Base-by-base conservation (phyloP, 768 basidiomycete genomes). In the Lentinula boryana region DNA sequence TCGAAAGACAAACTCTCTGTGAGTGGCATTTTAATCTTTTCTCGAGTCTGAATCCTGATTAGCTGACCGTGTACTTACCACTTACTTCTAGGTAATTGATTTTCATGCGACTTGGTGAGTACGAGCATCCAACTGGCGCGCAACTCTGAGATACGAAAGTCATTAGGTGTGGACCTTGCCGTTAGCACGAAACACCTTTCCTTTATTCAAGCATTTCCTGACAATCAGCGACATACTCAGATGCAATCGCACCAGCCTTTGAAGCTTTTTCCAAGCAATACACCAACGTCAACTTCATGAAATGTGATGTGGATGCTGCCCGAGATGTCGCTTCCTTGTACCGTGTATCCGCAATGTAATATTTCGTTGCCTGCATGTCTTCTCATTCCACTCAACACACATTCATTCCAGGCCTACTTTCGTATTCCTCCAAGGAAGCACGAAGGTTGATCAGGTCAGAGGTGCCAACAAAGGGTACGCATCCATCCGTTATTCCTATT, bases 121-220 rank as follows among this genome's bases (percentile, higher is more conserved):
- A n/a, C 38, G 4, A 61, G 50, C 35, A 8, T 36, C 33, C 18
- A 50, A 33, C 32, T 38, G 36, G 23, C n/a, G 48, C 43, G 6
- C 10, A 16, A 43, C 27, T 63, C 54, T 13, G 31, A 51, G 48
- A 50, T 38, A 35, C 16, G 10, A 57, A 41, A 58, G 6, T 53
- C 60, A 15, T 49, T 41, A 92, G 91, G 92, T 93, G 91, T 79
- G 86, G 88, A 1, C 92, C 92, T 38, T 94, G 91, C 69, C 89
- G 91, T 71, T 79, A 56, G 55, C 13, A 27, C n/a, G 5, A 40
- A 27, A 8, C 5, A 10, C 12, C 10, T 18, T 40, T 13, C 13
- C 13, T 38, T 32, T 13, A 15, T 12, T 13, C 33, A 3, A 21
- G 10, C 38, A 21, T 21, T 4, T 18, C 15, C 18, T 54, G 36